Evolutionary conservation across 2,329 filamentous ascomycete species (phyloP).

Genomic region (Parastagonospora avenae): DNA sequence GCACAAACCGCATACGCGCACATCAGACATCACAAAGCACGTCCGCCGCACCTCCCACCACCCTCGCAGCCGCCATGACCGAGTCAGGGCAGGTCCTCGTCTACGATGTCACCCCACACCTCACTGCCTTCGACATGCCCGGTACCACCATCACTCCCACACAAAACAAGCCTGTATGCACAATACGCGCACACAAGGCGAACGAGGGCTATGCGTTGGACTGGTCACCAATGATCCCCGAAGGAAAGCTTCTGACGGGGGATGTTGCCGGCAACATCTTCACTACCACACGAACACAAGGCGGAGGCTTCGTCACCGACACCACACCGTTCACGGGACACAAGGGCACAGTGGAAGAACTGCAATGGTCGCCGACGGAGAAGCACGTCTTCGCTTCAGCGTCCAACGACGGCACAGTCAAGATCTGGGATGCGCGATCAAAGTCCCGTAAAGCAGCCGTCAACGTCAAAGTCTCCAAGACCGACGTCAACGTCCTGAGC

Average conservation of each 20-base stretch:
- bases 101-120: constrained; percentile 90
- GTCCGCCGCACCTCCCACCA: constrained; percentile 73
- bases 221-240: constrained; percentile 83
- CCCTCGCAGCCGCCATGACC: constrained; percentile 88
- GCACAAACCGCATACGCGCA: constrained; percentile 90
- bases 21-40: constrained; percentile 79
- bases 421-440: constrained; percentile 92
- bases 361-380: constrained; percentile 96
- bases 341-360: constrained; percentile 83
- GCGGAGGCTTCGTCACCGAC: constrained; percentile 88
- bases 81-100: constrained; percentile 89
- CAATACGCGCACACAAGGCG: constrained; percentile 85
- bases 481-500: constrained; percentile 94
- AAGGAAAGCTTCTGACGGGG: constrained; percentile 87
- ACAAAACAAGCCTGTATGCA: constrained; percentile 87
- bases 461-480: constrained; percentile 79
- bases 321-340: constrained; percentile 83
- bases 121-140: constrained; percentile 87
- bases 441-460: constrained; percentile 89
- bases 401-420: constrained; percentile 90
- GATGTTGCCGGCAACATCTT: constrained; percentile 92
- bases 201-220: constrained; percentile 93
- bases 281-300: constrained; percentile 81
- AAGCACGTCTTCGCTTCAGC: constrained; percentile 92
- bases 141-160: constrained; percentile 77